phyloP scores from a whole-genome alignment of 2,329 filamentous ascomycete species.

The Colletotrichum cereale region DNA sequence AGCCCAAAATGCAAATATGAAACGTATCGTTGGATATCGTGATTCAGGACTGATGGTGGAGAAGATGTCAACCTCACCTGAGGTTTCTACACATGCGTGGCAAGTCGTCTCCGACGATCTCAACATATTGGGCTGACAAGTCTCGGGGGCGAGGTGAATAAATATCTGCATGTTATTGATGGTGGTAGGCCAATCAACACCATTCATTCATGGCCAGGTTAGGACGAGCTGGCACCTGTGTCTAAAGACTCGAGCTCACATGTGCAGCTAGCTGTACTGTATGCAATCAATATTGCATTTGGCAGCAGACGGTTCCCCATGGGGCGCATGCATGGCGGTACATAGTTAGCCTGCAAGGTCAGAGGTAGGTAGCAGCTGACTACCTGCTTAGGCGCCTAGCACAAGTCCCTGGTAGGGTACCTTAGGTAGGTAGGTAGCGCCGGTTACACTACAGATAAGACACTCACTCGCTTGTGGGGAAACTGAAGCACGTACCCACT shows the following conservation, averaged over 20 bases:
- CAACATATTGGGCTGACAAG: not conserved
- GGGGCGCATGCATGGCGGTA: not conserved
- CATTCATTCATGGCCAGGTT: too few relatives aligned
- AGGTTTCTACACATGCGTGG: not conserved
- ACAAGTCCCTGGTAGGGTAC: too few relatives aligned
- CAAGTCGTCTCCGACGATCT: not conserved
- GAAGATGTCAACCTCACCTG: not conserved
- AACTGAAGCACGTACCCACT: conserved; percentile 2
- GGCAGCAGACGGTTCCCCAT: not conserved
- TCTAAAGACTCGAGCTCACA: not conserved
- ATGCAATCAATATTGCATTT: not conserved
- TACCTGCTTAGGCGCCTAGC: too few relatives aligned
- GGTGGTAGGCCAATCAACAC: not conserved
- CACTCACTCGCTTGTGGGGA: not conserved
- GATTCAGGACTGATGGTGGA: not conserved
- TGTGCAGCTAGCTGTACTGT: not conserved
- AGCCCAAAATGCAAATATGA: too few relatives aligned
- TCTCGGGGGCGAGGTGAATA: not conserved
- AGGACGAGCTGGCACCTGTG: not conserved
- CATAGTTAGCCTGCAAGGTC: not conserved
- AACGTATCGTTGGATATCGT: too few relatives aligned
- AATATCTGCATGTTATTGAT: not conserved
- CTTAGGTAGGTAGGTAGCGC: not conserved
- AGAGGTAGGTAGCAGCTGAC: not conserved
- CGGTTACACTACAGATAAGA: not conserved